Evolutionary conservation across 495 filamentous ascomycete genomes (phyloP), one percentile per base, ranked within the genome.

Genomic region (Talaromyces wortmannii): DNA sequence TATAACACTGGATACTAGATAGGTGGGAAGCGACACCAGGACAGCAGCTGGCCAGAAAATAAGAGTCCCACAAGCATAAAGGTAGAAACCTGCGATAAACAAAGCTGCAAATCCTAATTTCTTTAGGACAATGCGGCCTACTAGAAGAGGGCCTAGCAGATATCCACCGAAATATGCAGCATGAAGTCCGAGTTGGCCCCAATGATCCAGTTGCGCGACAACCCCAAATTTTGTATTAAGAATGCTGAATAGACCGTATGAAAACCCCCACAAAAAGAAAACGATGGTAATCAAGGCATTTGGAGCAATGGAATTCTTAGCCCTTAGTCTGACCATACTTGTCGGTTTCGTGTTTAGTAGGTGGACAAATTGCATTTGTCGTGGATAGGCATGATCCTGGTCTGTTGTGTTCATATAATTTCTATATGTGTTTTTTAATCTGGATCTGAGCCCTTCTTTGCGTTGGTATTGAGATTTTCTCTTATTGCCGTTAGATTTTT

Each of bases 261-360:
- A 80, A 57, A 89, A 84, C 0, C 87, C 83, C 86, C 83, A 87
- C 8, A 87, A 70, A 66, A 89, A 87, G 68, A 86, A 87, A 6
- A 87, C 70, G 52, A 84, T 73, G 31, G 81, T 86, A 45, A 85
- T 81, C 17, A 85, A 63, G 44, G 59, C 61, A 10, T 77, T 49
- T 3, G 73, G 73, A 16, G 63, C 63, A 44, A 78, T 53, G 11
- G 70, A 73, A 52, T 75, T 60, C 47, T 61, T 62, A 32, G 73
- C 61, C 5, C 63, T 72, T 52, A 76, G 52, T 18, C 67, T 70
- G 16, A 84, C 67, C 77, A 90, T 84, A 62, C 79, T 84, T 65
- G 85, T 88, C 18, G 80, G 80, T 48, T 73, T 73, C 71, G 88
- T 78, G 56, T 86, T 83, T 50, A 89, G 82, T n/a, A 52, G 50